Evolutionary conservation across 176 grass and related monocot species (phyloP), one percentile per base, ranked within the genome.

Genomic region (Aegilops tauschii): DNA sequence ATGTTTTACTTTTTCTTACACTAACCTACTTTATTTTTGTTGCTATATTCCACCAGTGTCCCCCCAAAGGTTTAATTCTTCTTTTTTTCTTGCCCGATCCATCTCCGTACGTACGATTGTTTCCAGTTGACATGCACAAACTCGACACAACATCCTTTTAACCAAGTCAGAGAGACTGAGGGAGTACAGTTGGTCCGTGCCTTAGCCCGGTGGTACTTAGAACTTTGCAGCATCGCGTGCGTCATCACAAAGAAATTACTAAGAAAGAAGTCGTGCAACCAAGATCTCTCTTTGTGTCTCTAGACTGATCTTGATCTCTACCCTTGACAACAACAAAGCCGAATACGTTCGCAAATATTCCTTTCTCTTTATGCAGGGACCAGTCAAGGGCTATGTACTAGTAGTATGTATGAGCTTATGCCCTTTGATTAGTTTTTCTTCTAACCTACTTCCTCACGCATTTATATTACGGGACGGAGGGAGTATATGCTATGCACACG

Each of bases 381-480:
- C 11, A 77, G 89, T 88, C 89, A 81, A 87, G 76, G 29, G 29
- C 16, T 13, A 61, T 25, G 9, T 45, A 37, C 36, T 45, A 37
- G 39, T 8, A 42, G 39, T 42, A 12, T 45, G 12, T 49, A 49
- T 88, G 76, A 84, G 35, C 36, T 84, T 76, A 84, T 77, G 20
- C 30, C 59, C 66, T 45, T 70, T 67, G 80, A 44, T 87, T 84
- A 39, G 25, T 45, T 73, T 73, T 12, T 85, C 62, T 40, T 34
- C 16, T 13, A 69, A 29, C 45, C 68, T 80, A 31, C 31, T 31
- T 31, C 31, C 31, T 31, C 31, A 31, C 3, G 31, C 31, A 31
- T 31, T 31, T 31, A 31, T 3, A 31, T 31, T 31, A 31, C 31
- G 31, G 31, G 31, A 3, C 31, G 31, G 31, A 31, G 3, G 31